Evolutionary conservation across 164 flowering plant genomes (phyloP).

Genomic region (Tetracentron sinense): DNA sequence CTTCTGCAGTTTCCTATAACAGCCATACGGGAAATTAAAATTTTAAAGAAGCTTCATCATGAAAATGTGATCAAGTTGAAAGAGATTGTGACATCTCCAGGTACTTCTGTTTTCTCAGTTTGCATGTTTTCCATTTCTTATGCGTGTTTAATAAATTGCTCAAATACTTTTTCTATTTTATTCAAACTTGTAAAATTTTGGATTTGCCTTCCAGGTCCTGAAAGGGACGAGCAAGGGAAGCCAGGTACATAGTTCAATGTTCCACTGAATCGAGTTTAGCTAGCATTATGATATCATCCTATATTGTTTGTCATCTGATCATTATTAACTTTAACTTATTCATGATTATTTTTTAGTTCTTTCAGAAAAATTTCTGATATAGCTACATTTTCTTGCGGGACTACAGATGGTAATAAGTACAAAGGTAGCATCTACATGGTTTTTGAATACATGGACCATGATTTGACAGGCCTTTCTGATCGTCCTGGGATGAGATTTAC

Average conservation of each 20-base stretch:
- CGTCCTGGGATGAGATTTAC: conserved; percentile 90
- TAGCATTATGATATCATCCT: neutral
- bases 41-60: conserved; percentile 89
- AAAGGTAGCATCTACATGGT: conserved; percentile 93
- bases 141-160: neutral
- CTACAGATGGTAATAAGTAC: conserved; percentile 73
- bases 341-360: no score
- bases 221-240: conserved; percentile 69
- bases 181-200: conserved; percentile 7
- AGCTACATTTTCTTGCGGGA: neutral
- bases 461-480: conserved; percentile 89
- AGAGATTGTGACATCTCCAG: conserved; percentile 95
- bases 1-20: conserved; percentile 85
- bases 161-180: neutral
- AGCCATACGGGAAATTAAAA: conserved; percentile 92
- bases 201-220: conserved; percentile 50
- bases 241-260: conserved; percentile 41
- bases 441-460: conserved; percentile 99
- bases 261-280: neutral
- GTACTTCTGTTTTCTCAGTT: conserved; percentile 27
- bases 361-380: neutral
- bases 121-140: neutral
- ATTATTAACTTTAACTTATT: no score
- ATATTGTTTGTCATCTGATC: neutral
- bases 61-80: conserved; percentile 86